Evolutionary conservation across 1,139 yeast genomes (phyloP).

Genomic region (Yueomyces sp.): DNA sequence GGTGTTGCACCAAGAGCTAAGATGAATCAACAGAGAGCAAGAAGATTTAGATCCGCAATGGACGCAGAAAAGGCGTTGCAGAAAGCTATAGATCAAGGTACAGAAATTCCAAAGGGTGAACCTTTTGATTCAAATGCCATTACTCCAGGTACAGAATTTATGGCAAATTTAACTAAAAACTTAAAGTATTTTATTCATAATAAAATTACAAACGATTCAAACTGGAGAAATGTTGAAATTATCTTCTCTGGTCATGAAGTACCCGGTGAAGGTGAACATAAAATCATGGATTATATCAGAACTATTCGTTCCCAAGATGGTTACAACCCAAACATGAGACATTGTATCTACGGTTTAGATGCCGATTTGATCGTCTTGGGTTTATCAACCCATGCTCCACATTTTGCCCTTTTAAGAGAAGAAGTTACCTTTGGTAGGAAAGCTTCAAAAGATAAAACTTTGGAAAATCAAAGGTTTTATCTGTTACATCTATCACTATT

Average conservation of each 20-base stretch:
- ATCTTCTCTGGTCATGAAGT: constrained; percentile 91
- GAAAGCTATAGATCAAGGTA: constrained; percentile 35
- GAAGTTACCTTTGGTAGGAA: constrained; percentile 76
- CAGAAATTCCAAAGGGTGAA: constrained; percentile 39
- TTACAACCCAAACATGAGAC: constrained; percentile 78
- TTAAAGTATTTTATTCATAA: constrained; percentile 84
- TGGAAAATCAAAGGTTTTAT: constrained; percentile 71
- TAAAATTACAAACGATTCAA: constrained; percentile 79
- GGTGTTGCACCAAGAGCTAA: constrained; percentile 99
- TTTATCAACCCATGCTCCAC: constrained; percentile 93
- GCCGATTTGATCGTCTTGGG: constrained; percentile 97
- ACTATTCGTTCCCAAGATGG: constrained; percentile 61
- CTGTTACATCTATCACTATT: constrained; percentile 75
- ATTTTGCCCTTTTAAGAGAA: constrained; percentile 86
- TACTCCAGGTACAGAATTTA: constrained; percentile 97
- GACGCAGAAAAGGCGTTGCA: constrained; percentile 73
- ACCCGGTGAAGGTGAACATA: constrained; percentile 99
- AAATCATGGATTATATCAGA: constrained; percentile 90
- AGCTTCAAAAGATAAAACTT: constrained; percentile 34
- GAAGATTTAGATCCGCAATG: constrained; percentile 90
- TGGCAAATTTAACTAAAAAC: constrained; percentile 79
- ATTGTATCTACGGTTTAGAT: constrained; percentile 94
- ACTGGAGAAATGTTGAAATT: constrained; percentile 78
- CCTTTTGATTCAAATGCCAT: constrained; percentile 92
- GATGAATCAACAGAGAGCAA: constrained; percentile 97